These are phyloP conservation scores for Pilasporangium apinafurcum DNA, from an alignment of 352 stramenopile genomes.

Conservation along the genomic window DNA sequence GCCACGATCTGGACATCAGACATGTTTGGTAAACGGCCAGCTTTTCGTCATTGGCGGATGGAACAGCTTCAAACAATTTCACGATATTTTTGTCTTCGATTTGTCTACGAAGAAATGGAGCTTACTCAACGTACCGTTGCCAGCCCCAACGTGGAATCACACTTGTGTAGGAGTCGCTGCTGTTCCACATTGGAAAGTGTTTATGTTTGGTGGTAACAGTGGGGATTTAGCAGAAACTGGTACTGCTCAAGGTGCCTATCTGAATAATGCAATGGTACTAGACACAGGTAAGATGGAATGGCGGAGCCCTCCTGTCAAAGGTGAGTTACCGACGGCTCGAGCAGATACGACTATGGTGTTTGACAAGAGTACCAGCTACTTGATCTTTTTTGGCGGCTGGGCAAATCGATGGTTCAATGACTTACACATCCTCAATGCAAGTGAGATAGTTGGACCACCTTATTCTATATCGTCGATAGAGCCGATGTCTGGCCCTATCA, in stretches of 20 bases:
- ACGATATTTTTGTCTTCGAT: conserved; percentile 94
- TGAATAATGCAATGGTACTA: conserved; percentile 89
- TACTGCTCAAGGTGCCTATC: conserved; percentile 83
- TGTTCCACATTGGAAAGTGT: conserved; percentile 97
- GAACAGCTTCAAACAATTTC: conserved; percentile 95
- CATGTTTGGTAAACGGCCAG: conserved; percentile 83
- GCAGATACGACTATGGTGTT: conserved; percentile 94
- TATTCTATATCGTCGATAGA: conserved; percentile 92
- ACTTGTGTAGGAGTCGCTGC: conserved; percentile 90
- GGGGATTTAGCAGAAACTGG: conserved; percentile 87
- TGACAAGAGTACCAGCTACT: conserved; percentile 81
- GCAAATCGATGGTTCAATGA: conserved; percentile 95
- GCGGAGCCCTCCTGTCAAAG: conserved; percentile 52
- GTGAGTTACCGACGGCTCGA: conserved; percentile 81
- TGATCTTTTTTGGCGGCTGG: conserved; percentile 96
- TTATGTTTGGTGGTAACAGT: conserved; percentile 96
- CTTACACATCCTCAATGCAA: conserved; percentile 90
- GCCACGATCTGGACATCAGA: conserved; percentile 91
- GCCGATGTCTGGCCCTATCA: conserved; percentile 92
- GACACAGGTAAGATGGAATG: conserved; percentile 88
- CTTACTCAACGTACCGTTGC: conserved; percentile 37
- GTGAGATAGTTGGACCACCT: conserved; percentile 93
- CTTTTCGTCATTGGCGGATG: conserved; percentile 95
- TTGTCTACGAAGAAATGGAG: conserved; percentile 84
- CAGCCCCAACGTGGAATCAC: conserved; percentile 91